phyloP scores from a whole-genome alignment of 257 asterid species.

The Misopates orontium region DNA sequence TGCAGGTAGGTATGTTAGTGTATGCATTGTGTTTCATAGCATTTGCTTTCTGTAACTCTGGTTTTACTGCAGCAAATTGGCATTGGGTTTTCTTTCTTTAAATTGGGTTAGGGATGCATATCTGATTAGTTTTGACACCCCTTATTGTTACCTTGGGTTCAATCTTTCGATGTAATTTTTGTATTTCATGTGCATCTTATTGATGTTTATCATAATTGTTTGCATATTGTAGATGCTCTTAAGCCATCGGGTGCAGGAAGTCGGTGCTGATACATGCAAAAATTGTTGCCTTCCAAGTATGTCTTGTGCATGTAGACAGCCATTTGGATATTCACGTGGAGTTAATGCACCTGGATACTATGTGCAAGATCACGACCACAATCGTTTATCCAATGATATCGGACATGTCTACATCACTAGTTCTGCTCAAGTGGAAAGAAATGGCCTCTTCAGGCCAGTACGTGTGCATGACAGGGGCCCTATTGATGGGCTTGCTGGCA shows the following conservation, averaged over 20 bases:
- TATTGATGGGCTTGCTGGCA: slow-evolving; percentile 90
- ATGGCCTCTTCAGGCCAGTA: slow-evolving; percentile 71
- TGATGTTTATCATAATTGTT: slow-evolving; percentile 20
- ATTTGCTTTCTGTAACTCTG: slow-evolving; percentile 14
- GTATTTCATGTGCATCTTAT: slow-evolving; percentile 3
- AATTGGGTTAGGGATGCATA: slow-evolving; percentile 12
- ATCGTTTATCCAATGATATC: slow-evolving; percentile 50
- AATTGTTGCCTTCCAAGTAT: slow-evolving; percentile 69
- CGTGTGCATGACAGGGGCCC: slow-evolving; percentile 84
- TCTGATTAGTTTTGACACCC: slow-evolving; percentile 19
- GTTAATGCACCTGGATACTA: slow-evolving; percentile 63
- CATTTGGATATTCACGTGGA: slow-evolving; percentile 62
- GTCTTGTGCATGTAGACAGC: slow-evolving; percentile 83
- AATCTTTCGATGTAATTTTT: slow-evolving; percentile 3
- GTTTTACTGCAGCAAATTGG: slow-evolving; percentile 12
- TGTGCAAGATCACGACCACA: slow-evolving; percentile 69
- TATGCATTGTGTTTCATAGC: background rate
- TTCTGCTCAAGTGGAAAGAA: slow-evolving; percentile 83
- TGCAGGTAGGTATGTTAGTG: slow-evolving; percentile 60
- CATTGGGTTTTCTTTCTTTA: slow-evolving; percentile 15
- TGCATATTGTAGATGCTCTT: slow-evolving; percentile 71
- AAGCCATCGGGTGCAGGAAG: slow-evolving; percentile 90
- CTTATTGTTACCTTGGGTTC: slow-evolving; percentile 9
- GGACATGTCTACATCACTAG: slow-evolving; percentile 69
- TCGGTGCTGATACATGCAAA: slow-evolving; percentile 85